Evolutionary conservation across 805 yeast species (phyloP), one percentile per base, ranked within the genome.

Genomic region (Teunomyces aglyptinius): DNA sequence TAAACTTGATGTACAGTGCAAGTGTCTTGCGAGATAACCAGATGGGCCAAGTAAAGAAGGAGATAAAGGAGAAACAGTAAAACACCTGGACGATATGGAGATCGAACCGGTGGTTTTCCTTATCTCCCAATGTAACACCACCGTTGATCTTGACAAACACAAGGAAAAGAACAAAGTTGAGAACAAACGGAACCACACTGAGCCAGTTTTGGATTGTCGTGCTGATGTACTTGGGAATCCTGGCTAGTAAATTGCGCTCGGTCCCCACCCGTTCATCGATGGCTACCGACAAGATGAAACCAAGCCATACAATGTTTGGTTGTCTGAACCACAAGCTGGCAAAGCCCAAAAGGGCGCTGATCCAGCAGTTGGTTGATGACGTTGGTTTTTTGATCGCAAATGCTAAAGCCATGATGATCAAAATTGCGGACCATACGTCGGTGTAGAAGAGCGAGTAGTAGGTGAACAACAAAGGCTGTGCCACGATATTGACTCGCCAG

Each of bases 111-210:
- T 94, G 99, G 63, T 92, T 91, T 27, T 81, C 83, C 63, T 89
- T 88, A 60, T 94, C 99, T 1, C 99, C 99, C 40, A 92, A 74
- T 0, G 98, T 85, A 34, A 94, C 83, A 0, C 97, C 95, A 13
- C 89, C 88, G 55, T 94, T 94, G 56, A 68, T 55, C 26, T 76
- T 51, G 33, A 90, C 60, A 58, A 90, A 92, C 1, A 59, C 61
- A 3, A 61, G 69, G 62, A 90, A 92, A 1, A 73, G 51, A 0
- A 62, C 60, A 26, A 80, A 77, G 52, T 83, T 86, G 16, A 77
- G 29, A 0, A 63, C 56, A 60, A 70, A 86, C 1, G 94, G 91
- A 2, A 76, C 32, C 0, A 71, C 52, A 2, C 46, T 28, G 2
- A 20, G n/a, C 60, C 64, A 59, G 40, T 60, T 53, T 7, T 36